These are phyloP conservation scores for Tetrapisispora phaffii DNA, from an alignment of 805 yeast species.

Conservation along the genomic window DNA sequence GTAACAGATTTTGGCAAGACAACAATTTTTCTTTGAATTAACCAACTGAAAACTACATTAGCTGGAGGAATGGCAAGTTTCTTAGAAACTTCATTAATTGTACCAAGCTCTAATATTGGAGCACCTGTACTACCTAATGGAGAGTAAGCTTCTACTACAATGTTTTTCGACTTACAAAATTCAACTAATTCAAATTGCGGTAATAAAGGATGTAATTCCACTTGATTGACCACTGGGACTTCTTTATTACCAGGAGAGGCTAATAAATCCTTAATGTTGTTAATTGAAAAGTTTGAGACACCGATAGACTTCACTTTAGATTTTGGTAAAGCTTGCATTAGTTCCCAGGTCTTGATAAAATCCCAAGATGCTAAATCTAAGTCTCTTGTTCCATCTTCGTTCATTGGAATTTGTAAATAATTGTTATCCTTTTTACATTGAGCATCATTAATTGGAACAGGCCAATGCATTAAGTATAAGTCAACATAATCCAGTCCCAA, in stretches of 20 bases:
- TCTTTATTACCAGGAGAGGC: constrained; percentile 38
- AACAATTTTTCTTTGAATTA: constrained; percentile 43
- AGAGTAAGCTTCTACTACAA: constrained; percentile 62
- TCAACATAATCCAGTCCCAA: constrained; percentile 70
- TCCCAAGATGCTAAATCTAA: constrained; percentile 31
- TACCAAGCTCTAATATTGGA: constrained; percentile 40
- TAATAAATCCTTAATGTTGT: constrained; percentile 42
- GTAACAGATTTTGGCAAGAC: constrained; percentile 44
- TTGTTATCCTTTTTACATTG: constrained; percentile 31
- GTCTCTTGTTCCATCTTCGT: constrained; percentile 33
- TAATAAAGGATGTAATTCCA: constrained; percentile 65
- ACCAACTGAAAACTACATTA: constrained; percentile 50
- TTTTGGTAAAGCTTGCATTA: constrained; percentile 48
- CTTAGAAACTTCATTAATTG: constrained; percentile 36
- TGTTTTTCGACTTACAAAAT: constrained; percentile 42
- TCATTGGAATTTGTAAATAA: constrained; percentile 27
- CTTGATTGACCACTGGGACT: constrained; percentile 64
- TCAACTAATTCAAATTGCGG: constrained; percentile 53
- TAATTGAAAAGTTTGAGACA: constrained; percentile 59
- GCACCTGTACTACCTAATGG: constrained; percentile 60
- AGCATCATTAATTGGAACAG: constrained; percentile 43
- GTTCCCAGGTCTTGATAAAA: constrained; percentile 51
- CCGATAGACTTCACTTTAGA: constrained; percentile 58
- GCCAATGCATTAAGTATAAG: constrained; percentile 77
- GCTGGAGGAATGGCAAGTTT: constrained; percentile 36